Base-by-base conservation (phyloP, 2,329 filamentous ascomycete genomes). In the Dendryphion nanum region DNA sequence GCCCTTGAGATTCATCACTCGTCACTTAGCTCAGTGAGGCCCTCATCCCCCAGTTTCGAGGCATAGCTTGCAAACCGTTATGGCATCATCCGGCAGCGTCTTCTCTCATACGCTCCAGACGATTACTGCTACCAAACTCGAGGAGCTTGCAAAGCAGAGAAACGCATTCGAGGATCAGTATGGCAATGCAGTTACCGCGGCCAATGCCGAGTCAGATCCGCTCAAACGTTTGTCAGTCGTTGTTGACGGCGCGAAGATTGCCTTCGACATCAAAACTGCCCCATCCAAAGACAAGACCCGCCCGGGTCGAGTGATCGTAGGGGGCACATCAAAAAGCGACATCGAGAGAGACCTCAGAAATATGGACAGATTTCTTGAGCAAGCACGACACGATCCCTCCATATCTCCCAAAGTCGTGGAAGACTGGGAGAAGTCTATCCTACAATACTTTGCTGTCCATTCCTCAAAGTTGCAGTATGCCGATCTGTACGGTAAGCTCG, bases 131-230 rank as follows among this genome's bases (percentile, higher is more conserved):
- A 62, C 61, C 13, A 66, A 66, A 33, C 48, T 66, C 3, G 50
- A 60, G 36, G 63, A 66, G 40, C 52, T 71, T 7, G 50, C 57
- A 4, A 64, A 69, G 53, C 57, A 62, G 18, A 56, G 55, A 2
- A 41, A 43, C 6, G 47, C 48, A 12, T 64, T 70, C 30, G 45
- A 58, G 18, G 52, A 51, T 20, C 57, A 64, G 5, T 45, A 63
- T 18, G 46, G 42, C 4, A 29, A 34, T 13, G 41, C 63, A 6
- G 20, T 52, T 13, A 38, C 30, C 12, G 29, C 42, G 13, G 40
- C 38, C 1, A 23, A 50, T 19, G 40, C 41, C 5, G 41, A 57
- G 21, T 20, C 41, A 15, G 47, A 63, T 35, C 42, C 45, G 4
- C 31, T 65, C 6, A 45, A 52, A 32, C 54, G 56, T 3, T 38